Conservation (phyloP, 495 filamentous ascomycete genomes). For the Lindgomyces ingoldianus region DNA sequence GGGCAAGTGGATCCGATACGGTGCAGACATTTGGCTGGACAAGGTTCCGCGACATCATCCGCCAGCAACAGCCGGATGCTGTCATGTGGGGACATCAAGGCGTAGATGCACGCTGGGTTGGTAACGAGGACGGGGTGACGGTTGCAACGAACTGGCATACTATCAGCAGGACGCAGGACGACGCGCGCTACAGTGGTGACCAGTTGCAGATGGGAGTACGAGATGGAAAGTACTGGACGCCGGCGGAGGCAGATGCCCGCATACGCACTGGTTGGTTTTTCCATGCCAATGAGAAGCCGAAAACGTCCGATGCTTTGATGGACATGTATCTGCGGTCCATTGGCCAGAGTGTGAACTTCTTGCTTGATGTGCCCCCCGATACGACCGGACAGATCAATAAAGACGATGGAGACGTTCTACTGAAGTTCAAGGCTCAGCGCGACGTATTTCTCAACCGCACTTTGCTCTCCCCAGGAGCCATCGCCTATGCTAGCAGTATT, state of each 20-base stretch:
- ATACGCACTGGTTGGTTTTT: slow-evolving; percentile 1
- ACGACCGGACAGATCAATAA: background rate
- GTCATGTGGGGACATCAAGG: slow-evolving; percentile 5
- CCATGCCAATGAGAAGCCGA: slow-evolving; percentile 1
- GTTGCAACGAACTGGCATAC: slow-evolving; percentile 5
- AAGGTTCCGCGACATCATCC: background rate
- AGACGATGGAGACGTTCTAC: background rate
- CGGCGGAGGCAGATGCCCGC: slow-evolving; percentile 1
- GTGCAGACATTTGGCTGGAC: background rate
- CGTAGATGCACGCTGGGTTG: slow-evolving; percentile 3
- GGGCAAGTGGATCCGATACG: background rate
- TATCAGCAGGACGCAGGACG: background rate
- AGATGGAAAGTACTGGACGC: background rate
- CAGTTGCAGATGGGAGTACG: background rate
- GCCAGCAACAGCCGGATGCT: background rate
- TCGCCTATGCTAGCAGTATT: background rate
- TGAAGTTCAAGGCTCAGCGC: background rate
- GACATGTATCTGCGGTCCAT: background rate
- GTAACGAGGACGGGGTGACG: slow-evolving; percentile 1
- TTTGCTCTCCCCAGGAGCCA: background rate
- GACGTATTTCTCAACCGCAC: background rate
- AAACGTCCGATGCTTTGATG: background rate
- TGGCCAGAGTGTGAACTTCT: background rate
- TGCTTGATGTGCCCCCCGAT: slow-evolving; percentile 5
- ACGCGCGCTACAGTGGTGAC: background rate